Percentiles rank a stretch among this genome's conserved stretches.
These are phyloP conservation scores for Chlorophyllum brunneum DNA, from an alignment of 768 basidiomycete species.

Conservation along the genomic window DNA sequence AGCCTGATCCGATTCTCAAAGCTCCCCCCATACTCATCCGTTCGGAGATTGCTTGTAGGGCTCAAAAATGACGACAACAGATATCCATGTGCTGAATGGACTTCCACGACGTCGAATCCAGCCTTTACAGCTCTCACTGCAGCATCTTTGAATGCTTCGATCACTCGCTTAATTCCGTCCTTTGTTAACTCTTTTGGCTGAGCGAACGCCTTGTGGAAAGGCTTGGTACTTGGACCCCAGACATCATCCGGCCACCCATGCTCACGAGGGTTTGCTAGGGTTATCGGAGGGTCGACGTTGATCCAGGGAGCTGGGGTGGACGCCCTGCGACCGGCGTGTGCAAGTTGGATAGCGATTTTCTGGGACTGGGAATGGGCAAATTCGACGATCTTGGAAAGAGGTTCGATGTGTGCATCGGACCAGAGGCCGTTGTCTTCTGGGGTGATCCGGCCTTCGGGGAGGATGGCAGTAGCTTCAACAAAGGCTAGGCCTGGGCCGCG, in stretches of 20 bases:
- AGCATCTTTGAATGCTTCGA: constrained; percentile 50
- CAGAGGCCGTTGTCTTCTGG: constrained; percentile 65
- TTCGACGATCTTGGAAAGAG: constrained; percentile 46
- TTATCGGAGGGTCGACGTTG: constrained; percentile 11
- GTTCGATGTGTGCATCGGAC: constrained; percentile 51
- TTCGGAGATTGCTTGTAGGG: constrained; percentile 58
- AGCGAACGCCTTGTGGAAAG: constrained; percentile 38
- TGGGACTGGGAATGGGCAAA: constrained; percentile 72
- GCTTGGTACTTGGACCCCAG: constrained; percentile 52
- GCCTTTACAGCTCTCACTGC: constrained; percentile 51
- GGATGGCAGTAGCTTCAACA: constrained; percentile 66
- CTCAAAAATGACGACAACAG: constrained; percentile 54
- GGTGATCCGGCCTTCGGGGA: constrained; percentile 58
- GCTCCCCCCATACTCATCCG: constrained; percentile 67
- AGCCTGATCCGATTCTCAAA: constrained; percentile 68
- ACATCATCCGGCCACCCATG: constrained; percentile 56
- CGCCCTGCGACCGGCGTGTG: constrained; percentile 76
- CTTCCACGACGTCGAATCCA: constrained; percentile 60
- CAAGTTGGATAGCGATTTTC: constrained; percentile 71
- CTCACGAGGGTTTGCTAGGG: constrained; percentile 29
- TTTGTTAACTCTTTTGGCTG: constrained; percentile 52
- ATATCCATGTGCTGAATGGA: constrained; percentile 66
- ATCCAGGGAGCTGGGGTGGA: constrained; percentile 64
- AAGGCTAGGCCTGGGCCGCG: constrained; percentile 55
- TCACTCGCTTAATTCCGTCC: constrained; percentile 54